A percentile compares a stretch with the other conserved stretches of the same genome.
phyloP scores from a whole-genome alignment of 2,329 filamentous ascomycete species.

The Xylaria sp. region DNA sequence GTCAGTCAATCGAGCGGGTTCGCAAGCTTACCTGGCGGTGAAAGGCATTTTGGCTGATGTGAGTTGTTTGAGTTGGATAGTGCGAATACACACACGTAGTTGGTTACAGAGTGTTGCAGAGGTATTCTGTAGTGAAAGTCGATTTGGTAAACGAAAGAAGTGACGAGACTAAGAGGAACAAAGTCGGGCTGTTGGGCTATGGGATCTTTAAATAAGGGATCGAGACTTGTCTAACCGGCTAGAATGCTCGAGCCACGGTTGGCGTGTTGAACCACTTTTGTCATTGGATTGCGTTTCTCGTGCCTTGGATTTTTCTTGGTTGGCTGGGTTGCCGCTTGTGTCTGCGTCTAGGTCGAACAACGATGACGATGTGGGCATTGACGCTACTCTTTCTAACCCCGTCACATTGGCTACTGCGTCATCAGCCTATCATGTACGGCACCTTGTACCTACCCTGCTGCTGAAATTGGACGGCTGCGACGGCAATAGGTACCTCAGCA shows the following conservation, averaged over 20 bases:
- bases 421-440: slow-evolving; percentile 24
- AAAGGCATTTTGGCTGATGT: slow-evolving; percentile 59
- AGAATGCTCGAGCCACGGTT: slow-evolving; percentile 19
- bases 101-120: not conserved
- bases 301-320: slow-evolving; percentile 30
- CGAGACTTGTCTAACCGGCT: slow-evolving; percentile 21
- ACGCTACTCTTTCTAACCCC: slow-evolving; percentile 20
- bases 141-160: not conserved
- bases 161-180: slow-evolving; percentile 5
- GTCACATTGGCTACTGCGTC: slow-evolving; percentile 31
- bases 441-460: slow-evolving; percentile 7
- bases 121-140: not conserved
- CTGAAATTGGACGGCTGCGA: slow-evolving; percentile 17
- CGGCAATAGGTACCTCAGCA: slow-evolving; percentile 4
- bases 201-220: slow-evolving; percentile 31
- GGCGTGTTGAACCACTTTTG: slow-evolving; percentile 29
- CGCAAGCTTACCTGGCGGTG: slow-evolving; percentile 63
- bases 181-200: slow-evolving; percentile 7
- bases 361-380: slow-evolving; percentile 33
- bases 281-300: slow-evolving; percentile 26
- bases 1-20: not conserved
- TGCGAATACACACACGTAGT: not conserved
- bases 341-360: slow-evolving; percentile 16
- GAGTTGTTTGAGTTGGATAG: not conserved
- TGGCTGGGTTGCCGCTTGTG: slow-evolving; percentile 30